Base-by-base conservation (phyloP, 2,329 filamentous ascomycete species). In the Diaporthe batatas region DNA sequence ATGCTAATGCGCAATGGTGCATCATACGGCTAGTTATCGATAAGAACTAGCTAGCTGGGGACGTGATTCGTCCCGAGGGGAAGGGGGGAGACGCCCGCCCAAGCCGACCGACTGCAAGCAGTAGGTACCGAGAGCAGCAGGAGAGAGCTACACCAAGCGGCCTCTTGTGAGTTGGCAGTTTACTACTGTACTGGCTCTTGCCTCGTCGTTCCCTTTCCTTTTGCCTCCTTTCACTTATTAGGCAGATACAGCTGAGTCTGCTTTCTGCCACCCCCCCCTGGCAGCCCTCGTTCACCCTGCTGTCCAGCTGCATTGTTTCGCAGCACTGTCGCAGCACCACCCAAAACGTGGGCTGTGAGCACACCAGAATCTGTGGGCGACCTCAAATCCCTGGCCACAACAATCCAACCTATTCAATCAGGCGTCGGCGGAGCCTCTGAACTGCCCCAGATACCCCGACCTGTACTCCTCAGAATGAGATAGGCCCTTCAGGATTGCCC, bases 391-490 rank as follows among this genome's bases (percentile, higher is more conserved):
- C 47, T 47, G 18, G 51, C 23, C 57, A 34, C 25, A 32, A 58
- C 34, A 53, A 54, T 25, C 57, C 23, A 44, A 42, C 16, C 23
- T 55, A 53, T 23, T 32, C 25, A n/a, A 62, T 25, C 62, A 62
- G 58, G 68, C 47, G 34, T 36, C 8, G 44, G 55, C 55, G 25
- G 55, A 54, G 55, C 44, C 25, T 53, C 47, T 44, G 44, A 44
- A 58, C 68, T 70, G 42, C 55, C 53, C 39, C 68, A 25, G 23
- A 39, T 34, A 21, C 21, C 6, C 53, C 47, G n/a, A 29, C 23
- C 51, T 70, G 71, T 55, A 32, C 58, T 34, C 54, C 53, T 51
- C 49, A 74, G 73, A 62, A 74, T 74, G 73, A 69, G 29, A 74
- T 74, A 74, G 53, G 51, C 54, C 47, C 53, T 51, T 51, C 42